Evolutionary conservation across 371 early-diverging fungal species (phyloP).

Genomic region (Conidiobolus incongruus): DNA sequence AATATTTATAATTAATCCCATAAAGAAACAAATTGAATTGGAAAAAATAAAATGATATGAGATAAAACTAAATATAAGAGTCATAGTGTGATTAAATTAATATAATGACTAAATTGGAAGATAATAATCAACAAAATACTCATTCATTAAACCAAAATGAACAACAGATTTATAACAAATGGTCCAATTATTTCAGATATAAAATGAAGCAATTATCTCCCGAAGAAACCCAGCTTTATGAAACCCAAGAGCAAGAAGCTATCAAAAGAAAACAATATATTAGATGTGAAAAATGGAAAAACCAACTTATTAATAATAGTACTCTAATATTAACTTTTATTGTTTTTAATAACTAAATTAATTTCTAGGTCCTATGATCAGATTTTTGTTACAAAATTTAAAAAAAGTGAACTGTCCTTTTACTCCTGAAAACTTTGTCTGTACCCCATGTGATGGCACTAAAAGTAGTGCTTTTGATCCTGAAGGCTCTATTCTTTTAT

Average conservation of each 20-base stretch:
- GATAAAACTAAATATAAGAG: no score
- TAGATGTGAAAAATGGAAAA: slow-evolving; percentile 8
- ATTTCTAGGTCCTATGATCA: slow-evolving; percentile 45
- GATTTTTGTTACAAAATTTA: slow-evolving; percentile 62
- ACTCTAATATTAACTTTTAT: not conserved
- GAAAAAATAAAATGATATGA: no score
- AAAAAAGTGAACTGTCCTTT: slow-evolving; percentile 38
- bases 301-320: slow-evolving; percentile 7
- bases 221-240: slow-evolving; percentile 3
- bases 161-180: not conserved
- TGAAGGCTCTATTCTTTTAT: slow-evolving; percentile 36
- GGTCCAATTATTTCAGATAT: slow-evolving; percentile 7
- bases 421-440: slow-evolving; percentile 32
- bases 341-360: not conserved
- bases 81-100: no score
- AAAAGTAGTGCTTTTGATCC: slow-evolving; percentile 67
- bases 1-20: no score
- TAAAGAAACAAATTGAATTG: no score
- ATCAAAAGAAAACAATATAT: slow-evolving; percentile 3
- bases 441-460: slow-evolving; percentile 55
- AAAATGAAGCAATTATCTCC: slow-evolving; percentile 5
- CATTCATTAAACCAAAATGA: no score
- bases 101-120: no score
- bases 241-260: not conserved
- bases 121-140: no score